Evolutionary conservation across 306 rosid genomes (phyloP).

Genomic region (Pachyrhizus erosus): DNA sequence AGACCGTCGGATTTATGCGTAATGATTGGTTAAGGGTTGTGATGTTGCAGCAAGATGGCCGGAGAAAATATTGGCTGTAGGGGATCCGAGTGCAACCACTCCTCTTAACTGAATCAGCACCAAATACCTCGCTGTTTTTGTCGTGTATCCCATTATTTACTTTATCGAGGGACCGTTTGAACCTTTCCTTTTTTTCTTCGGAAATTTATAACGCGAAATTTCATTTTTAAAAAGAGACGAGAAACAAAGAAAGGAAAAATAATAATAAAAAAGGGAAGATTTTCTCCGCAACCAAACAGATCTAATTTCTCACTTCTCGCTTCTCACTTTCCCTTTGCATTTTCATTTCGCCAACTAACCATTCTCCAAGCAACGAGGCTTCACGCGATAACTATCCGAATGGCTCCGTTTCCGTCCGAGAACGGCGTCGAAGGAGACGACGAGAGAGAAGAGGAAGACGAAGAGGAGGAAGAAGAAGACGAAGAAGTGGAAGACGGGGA

Average conservation of each 20-base stretch:
- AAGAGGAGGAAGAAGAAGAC: slow-evolving; percentile 61
- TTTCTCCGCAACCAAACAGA: slow-evolving; percentile 42
- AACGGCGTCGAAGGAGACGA: slow-evolving; percentile 92
- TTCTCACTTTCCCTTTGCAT: neutral
- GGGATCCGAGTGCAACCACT: neutral
- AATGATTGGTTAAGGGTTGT: neutral
- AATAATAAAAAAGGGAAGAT: neutral
- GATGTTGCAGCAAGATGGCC: neutral
- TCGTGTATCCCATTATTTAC: slow-evolving; percentile 23
- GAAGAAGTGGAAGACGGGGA: slow-evolving; percentile 53
- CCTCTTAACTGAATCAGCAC: neutral
- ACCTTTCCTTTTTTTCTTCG: neutral
- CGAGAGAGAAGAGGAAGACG: slow-evolving; percentile 84
- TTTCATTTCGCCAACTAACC: neutral
- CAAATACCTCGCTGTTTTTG: slow-evolving; percentile 6
- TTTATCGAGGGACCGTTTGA: slow-evolving; percentile 12
- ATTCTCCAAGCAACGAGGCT: slow-evolving; percentile 36
- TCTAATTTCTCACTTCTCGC: neutral
- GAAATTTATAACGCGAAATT: neutral
- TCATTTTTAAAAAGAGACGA: neutral
- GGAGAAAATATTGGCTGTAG: neutral
- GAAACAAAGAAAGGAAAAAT: neutral
- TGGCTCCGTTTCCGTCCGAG: slow-evolving; percentile 88
- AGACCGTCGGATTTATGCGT: neutral
- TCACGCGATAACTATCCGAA: slow-evolving; percentile 53